phyloP scores from a whole-genome alignment of 192 early-diverging fungal genomes.

The Nowakowskiella sp. region DNA sequence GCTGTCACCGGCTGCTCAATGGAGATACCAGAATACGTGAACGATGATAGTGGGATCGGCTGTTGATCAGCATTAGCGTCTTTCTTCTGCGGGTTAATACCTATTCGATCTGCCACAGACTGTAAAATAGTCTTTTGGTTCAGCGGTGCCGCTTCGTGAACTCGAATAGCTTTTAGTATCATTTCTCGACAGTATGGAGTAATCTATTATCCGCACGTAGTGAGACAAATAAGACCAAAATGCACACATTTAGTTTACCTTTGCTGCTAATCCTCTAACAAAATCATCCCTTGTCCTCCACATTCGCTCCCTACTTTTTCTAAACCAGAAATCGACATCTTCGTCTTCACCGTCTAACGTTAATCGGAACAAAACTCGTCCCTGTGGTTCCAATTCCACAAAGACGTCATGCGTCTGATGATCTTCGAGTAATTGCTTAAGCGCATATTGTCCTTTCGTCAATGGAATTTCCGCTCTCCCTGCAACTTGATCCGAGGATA shows the following conservation, averaged over 20 bases:
- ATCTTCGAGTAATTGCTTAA: not conserved
- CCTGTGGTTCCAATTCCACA: conserved; percentile 17
- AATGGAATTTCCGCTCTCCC: conserved; percentile 9
- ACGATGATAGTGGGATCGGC: not conserved
- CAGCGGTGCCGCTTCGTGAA: conserved; percentile 15
- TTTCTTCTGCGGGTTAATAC: too few species aligned
- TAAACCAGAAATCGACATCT: conserved; percentile 16
- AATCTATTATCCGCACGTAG: not conserved
- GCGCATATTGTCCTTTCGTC: conserved; percentile 1
- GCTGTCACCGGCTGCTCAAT: conserved; percentile 7
- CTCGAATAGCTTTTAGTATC: conserved; percentile 13
- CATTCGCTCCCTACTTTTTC: conserved; percentile 12
- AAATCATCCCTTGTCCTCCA: conserved; percentile 14
- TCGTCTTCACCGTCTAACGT: conserved; percentile 17
- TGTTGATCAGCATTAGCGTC: not conserved
- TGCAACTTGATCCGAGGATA: conserved; percentile 14
- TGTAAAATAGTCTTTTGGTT: conserved; percentile 13
- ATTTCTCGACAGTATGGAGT: conserved; percentile 10
- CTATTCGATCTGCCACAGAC: too few species aligned
- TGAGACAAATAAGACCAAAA: not conserved
- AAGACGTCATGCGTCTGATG: conserved; percentile 19
- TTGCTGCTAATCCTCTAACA: conserved; percentile 11
- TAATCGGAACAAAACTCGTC: conserved; percentile 9
- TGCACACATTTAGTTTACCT: not conserved
- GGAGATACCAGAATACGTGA: conserved; percentile 4